Conservation (phyloP, 2,329 filamentous ascomycete species). For the Alternaria sp. region DNA sequence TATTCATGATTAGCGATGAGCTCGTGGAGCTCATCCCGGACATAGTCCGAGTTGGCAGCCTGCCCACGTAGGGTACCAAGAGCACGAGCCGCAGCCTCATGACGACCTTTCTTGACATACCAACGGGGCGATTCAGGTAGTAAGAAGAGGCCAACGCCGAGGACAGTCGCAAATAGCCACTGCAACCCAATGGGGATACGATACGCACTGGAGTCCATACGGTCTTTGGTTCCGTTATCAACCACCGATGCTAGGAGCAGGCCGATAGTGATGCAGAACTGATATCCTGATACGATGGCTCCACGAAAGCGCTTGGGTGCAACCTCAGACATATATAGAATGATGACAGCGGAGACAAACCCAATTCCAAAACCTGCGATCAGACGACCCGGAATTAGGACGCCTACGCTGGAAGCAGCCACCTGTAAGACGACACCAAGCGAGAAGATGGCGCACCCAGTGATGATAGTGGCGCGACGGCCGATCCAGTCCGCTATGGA, state of each 20-base stretch:
- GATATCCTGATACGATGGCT: conserved; percentile 78
- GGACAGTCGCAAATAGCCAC: conserved; percentile 81
- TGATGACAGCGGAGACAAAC: conserved; percentile 54
- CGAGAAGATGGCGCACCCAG: conserved; percentile 49
- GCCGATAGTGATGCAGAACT: conserved; percentile 84
- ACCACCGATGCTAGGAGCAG: conserved; percentile 78
- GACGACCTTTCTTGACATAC: conserved; percentile 79
- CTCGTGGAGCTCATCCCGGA: conserved; percentile 82
- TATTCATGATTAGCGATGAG: conserved; percentile 91
- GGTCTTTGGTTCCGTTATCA: conserved; percentile 74
- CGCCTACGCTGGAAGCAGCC: conserved; percentile 41
- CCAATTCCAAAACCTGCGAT: conserved; percentile 53
- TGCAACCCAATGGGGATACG: conserved; percentile 84
- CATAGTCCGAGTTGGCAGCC: conserved; percentile 74
- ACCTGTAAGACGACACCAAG: conserved; percentile 51
- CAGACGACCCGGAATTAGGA: conserved; percentile 52
- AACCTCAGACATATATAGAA: conserved; percentile 87
- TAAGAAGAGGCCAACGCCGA: conserved; percentile 74
- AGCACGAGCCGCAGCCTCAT: conserved; percentile 69
- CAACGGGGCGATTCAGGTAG: conserved; percentile 88
- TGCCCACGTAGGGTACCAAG: conserved; percentile 79
- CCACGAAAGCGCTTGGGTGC: conserved; percentile 75
- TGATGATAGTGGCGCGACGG: conserved; percentile 69
- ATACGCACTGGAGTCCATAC: conserved; percentile 69
- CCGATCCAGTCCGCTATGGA: conserved; percentile 73